phyloP scores from a whole-genome alignment of 2,329 filamentous ascomycete genomes.

The Aspergillus fumigatiaffinis region DNA sequence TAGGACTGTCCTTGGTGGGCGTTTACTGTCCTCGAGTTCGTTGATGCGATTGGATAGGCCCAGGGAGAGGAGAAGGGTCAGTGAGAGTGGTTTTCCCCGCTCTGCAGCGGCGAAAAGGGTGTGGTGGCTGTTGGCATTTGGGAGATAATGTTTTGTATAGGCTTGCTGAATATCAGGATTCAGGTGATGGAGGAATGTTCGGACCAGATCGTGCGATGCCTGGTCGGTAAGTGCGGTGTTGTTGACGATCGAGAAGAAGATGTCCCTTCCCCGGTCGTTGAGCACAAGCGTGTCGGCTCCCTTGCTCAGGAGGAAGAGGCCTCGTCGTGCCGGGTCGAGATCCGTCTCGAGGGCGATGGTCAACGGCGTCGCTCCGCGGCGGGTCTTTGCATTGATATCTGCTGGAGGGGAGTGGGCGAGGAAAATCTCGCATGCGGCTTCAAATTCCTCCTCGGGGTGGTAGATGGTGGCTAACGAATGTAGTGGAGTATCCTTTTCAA shows the following conservation, averaged over 20 bases:
- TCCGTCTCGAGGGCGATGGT: slow-evolving; percentile 18
- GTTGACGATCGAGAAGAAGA: slow-evolving; percentile 19
- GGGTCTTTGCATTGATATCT: slow-evolving; percentile 18
- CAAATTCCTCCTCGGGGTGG: slow-evolving; percentile 22
- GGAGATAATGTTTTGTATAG: slow-evolving; percentile 16
- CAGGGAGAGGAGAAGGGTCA: slow-evolving; percentile 16
- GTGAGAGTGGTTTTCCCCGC: slow-evolving; percentile 13
- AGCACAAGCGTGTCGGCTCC: slow-evolving; percentile 15
- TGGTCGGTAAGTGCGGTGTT: slow-evolving; percentile 19
- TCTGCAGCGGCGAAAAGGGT: slow-evolving; percentile 14
- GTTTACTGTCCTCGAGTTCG: background rate
- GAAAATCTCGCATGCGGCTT: slow-evolving; percentile 19
- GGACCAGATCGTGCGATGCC: slow-evolving; percentile 18
- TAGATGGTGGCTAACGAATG: slow-evolving; percentile 18
- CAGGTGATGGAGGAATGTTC: slow-evolving; percentile 13
- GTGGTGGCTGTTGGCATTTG: slow-evolving; percentile 5
- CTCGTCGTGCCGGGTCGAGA: slow-evolving; percentile 14
- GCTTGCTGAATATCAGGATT: slow-evolving; percentile 5
- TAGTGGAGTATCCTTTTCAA: slow-evolving; percentile 19
- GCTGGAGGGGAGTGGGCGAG: slow-evolving; percentile 11
- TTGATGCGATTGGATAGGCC: slow-evolving; percentile 16
- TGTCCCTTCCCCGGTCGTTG: slow-evolving; percentile 14
- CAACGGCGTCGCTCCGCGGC: slow-evolving; percentile 17
- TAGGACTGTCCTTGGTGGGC: slow-evolving; percentile 12
- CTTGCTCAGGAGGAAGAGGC: slow-evolving; percentile 16